Percentiles rank a stretch among this genome's conserved stretches.
Evolutionary conservation across 164 flowering plant species (phyloP).

Genomic region (Aristolochia californica): DNA sequence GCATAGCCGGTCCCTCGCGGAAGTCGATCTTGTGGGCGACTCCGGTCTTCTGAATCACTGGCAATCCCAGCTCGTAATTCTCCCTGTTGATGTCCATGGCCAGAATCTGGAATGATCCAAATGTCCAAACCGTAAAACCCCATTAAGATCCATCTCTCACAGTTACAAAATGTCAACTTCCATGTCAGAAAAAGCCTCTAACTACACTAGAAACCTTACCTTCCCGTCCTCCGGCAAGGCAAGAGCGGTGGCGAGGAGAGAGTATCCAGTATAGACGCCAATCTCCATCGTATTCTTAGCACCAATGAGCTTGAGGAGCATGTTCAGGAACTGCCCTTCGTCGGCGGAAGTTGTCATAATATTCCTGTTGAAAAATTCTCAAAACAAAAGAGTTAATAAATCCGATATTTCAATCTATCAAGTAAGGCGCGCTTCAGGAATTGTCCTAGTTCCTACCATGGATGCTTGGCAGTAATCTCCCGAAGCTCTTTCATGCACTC

Average conservation of each 20-base stretch:
- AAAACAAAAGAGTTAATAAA: no score
- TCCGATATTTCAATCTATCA: no score
- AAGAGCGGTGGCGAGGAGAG: conserved; percentile 62
- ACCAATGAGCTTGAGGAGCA: conserved; percentile 57
- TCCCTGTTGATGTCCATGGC: conserved; percentile 94
- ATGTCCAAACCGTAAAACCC: no score
- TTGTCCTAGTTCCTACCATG: conserved; percentile 27
- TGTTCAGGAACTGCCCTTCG: conserved; percentile 58
- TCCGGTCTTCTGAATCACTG: conserved; percentile 79
- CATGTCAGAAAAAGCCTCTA: no score
- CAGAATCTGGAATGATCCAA: conserved; percentile 67
- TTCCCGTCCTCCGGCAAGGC: conserved; percentile 61
- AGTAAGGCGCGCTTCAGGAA: no score
- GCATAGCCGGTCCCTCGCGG: conserved; percentile 92
- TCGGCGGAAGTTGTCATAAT: conserved; percentile 66
- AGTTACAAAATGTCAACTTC: no score
- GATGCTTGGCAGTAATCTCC: conserved; percentile 59
- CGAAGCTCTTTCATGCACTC: conserved; percentile 54
- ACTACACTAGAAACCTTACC: conserved; percentile 28
- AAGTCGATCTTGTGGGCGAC: conserved; percentile 96
- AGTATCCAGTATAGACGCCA: conserved; percentile 61
- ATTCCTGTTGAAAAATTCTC: conserved; percentile 24
- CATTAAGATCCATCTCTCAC: no score
- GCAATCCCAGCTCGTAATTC: conserved; percentile 80
- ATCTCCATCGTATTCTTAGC: conserved; percentile 68